phyloP scores from a whole-genome alignment of 192 early-diverging fungal species.

The Glomus cerebriforme region DNA sequence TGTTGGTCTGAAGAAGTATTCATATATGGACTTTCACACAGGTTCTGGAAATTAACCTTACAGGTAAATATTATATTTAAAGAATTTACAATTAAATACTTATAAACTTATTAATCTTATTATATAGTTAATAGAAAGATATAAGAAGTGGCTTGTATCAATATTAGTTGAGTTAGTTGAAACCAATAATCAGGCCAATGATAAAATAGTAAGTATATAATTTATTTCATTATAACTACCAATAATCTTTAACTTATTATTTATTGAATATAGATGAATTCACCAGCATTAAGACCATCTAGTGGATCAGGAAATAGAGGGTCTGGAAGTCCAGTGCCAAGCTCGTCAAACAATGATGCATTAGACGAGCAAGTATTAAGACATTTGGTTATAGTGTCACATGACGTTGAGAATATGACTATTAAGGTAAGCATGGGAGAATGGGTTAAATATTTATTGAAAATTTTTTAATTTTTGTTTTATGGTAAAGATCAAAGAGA shows the following conservation, averaged over 20 bases:
- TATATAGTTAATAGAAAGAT: slow-evolving; percentile 32
- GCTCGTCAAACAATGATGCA: slow-evolving; percentile 11
- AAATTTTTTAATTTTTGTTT: background rate
- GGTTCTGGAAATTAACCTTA: slow-evolving; percentile 66
- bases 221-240: background rate
- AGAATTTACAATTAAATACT: slow-evolving; percentile 6
- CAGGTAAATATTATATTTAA: slow-evolving; percentile 43
- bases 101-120: slow-evolving; percentile 20
- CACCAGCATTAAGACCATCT: slow-evolving; percentile 19
- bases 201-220: background rate
- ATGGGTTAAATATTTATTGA: background rate
- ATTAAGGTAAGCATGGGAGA: slow-evolving; percentile 18
- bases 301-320: slow-evolving; percentile 10
- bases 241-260: background rate
- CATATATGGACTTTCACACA: slow-evolving; percentile 54
- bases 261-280: background rate
- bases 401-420: slow-evolving; percentile 45
- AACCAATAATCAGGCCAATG: background rate
- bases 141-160: slow-evolving; percentile 16
- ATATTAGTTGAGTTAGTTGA: background rate
- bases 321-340: slow-evolving; percentile 16
- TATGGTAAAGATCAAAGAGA: slow-evolving; percentile 32
- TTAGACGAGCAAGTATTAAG: slow-evolving; percentile 40
- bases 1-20: slow-evolving; percentile 65
- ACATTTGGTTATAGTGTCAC: slow-evolving; percentile 42